These are phyloP conservation scores for Eimeria necatrix DNA, from an alignment of 169 alveolate genomes.

Conservation along the genomic window DNA sequence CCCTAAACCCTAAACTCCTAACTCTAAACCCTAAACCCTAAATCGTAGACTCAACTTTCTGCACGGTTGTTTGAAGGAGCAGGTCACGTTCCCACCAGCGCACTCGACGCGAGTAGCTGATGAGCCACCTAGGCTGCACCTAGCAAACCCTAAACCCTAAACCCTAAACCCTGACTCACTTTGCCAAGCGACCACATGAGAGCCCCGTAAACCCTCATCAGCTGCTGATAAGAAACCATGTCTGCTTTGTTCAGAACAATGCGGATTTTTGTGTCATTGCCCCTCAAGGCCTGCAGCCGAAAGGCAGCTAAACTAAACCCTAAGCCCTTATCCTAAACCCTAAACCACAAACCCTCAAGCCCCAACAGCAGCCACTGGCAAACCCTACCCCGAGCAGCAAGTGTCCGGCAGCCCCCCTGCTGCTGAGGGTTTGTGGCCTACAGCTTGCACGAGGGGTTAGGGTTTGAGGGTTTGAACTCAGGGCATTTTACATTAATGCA, in stretches of 20 bases:
- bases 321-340: slow-evolving; percentile 52
- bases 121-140: background rate
- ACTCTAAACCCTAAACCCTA: slow-evolving; percentile 30
- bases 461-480: slow-evolving; percentile 23
- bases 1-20: background rate
- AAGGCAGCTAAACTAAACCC: background rate
- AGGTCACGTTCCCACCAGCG: background rate
- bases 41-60: background rate
- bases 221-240: slow-evolving; percentile 88
- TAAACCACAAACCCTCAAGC: background rate
- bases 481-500: slow-evolving; percentile 79
- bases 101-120: background rate
- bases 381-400: background rate
- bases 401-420: background rate
- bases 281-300: slow-evolving; percentile 79
- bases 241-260: slow-evolving; percentile 87
- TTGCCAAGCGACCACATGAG: slow-evolving; percentile 90
- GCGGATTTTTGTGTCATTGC: slow-evolving; percentile 85
- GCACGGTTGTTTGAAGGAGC: background rate
- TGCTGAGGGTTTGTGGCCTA: background rate
- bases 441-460: slow-evolving; percentile 33
- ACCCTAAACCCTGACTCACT: slow-evolving; percentile 71
- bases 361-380: background rate
- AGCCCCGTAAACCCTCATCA: slow-evolving; percentile 91
- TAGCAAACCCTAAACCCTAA: slow-evolving; percentile 32